Base-by-base conservation (phyloP, 2,329 filamentous ascomycete species). In the Elsinoe ampelina region DNA sequence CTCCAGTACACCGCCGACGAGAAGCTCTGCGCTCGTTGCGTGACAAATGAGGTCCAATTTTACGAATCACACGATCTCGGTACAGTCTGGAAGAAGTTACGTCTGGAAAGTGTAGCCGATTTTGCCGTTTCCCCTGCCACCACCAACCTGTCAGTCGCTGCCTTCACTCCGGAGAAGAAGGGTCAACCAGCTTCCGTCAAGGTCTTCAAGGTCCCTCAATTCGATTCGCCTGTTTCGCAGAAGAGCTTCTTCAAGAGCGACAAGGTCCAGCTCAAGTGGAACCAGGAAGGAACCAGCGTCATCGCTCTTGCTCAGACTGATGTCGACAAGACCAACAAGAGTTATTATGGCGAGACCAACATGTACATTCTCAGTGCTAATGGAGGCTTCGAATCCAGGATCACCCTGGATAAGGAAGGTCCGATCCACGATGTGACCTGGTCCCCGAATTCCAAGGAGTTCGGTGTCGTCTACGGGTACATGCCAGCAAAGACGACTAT, bases 161-260 rank as follows among this genome's bases (percentile, higher is more conserved):
- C 95, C 64, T 98, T 98, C 72, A 80, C 95, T 62, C 93, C 93
- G 7, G 92, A 96, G 76, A 87, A 89, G 73, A 61, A 95, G 88
- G 92, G 93, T 54, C 87, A 91, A 81, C 93, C 93, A 35, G 91
- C 93, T 56, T 82, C 88, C 1, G 90, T 97, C 71, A 95, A 95
- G 74, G 87, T 97, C 59, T 98, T 87, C 77, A 89, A 92, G 63
- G 87, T 97, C 35, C 92, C 93, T 41, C 80, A 93, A 65, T 97
- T 97, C 74, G 80, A 75, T 61, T 77, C 76, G 55, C 85, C 91
- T 3, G 84, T 95, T 51, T 96, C 92, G 38, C 92, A 97, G 71
- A 98, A 98, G 84, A 96, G 87, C 1, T 98, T 98, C 70, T 98
- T 90, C 83, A 98, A 98, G 77, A 91, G 91, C 61, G 93, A 98